phyloP scores from a whole-genome alignment of 495 filamentous ascomycete genomes.

The Penicillium maclennaniae region DNA sequence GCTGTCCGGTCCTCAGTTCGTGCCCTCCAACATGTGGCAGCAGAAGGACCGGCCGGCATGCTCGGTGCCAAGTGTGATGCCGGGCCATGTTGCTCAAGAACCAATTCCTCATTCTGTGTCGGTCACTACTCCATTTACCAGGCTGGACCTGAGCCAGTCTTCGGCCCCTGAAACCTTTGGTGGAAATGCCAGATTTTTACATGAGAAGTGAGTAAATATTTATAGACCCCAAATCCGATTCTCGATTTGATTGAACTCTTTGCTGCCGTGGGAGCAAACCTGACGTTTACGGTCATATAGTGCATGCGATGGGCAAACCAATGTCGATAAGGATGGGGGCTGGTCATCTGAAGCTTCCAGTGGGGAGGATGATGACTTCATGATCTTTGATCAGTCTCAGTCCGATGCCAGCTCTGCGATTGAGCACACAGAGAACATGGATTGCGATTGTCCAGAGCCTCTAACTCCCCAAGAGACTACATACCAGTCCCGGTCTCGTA shows the following conservation, averaged over 20 bases:
- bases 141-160: slow-evolving; percentile 3
- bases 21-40: neutral
- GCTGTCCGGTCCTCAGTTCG: neutral
- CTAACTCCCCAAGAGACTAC: neutral
- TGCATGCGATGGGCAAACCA: neutral
- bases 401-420: slow-evolving; percentile 12
- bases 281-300: neutral
- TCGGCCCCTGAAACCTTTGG: neutral
- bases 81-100: slow-evolving; percentile 6
- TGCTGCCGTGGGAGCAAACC: neutral
- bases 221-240: neutral
- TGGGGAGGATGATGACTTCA: slow-evolving; percentile 10
- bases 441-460: slow-evolving; percentile 4
- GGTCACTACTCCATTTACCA: slow-evolving; percentile 3
- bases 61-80: neutral
- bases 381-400: slow-evolving; percentile 6
- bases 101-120: slow-evolving; percentile 6
- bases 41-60: neutral
- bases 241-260: neutral
- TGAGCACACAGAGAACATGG: slow-evolving; percentile 7
- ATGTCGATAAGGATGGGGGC: neutral
- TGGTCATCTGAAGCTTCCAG: slow-evolving; percentile 9
- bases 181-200: neutral
- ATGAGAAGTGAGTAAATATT: slow-evolving; percentile 7
- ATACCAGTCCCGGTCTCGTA: slow-evolving; percentile 6